phyloP scores from a whole-genome alignment of 2,329 filamentous ascomycete genomes.

The Epichloe amarillans region DNA sequence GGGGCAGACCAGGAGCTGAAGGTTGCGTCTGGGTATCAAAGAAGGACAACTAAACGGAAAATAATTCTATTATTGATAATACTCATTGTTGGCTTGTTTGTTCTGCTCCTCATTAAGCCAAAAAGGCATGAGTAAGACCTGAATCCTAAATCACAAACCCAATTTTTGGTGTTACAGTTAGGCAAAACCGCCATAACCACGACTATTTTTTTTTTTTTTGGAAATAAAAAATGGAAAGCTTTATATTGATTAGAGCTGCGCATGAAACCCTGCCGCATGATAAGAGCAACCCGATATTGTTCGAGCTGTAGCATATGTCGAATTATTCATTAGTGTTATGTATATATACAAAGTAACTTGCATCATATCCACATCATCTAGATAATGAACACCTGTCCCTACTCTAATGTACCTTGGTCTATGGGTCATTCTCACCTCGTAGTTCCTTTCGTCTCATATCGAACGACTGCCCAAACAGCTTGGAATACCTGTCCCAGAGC shows the following conservation, averaged over 20 bases:
- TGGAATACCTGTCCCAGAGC: conserved; percentile 18
- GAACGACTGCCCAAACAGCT: conserved; percentile 10
- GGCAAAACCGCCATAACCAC: not conserved
- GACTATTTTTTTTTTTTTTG: not conserved
- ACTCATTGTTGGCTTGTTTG: conserved; percentile 75
- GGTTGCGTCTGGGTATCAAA: conserved; percentile 80
- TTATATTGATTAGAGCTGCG: no score
- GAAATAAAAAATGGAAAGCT: no score
- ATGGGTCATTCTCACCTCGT: no score
- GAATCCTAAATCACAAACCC: not conserved
- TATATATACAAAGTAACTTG: no score
- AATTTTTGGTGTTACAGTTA: not conserved
- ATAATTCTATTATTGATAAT: conserved; percentile 80
- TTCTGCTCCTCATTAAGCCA: conserved; percentile 69
- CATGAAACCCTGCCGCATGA: no score
- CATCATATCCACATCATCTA: no score
- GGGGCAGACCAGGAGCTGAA: conserved; percentile 84
- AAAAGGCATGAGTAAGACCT: conserved; percentile 32
- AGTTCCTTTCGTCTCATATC: not conserved
- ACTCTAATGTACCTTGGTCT: no score
- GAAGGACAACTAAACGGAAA: conserved; percentile 77
- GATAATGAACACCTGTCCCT: no score
- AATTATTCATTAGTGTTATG: no score
- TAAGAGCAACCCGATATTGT: no score
- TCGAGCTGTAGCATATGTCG: no score